Evolutionary conservation across 2,329 filamentous ascomycete genomes (phyloP), one percentile per base, ranked within the genome.

Genomic region (Fusarium nodosum): DNA sequence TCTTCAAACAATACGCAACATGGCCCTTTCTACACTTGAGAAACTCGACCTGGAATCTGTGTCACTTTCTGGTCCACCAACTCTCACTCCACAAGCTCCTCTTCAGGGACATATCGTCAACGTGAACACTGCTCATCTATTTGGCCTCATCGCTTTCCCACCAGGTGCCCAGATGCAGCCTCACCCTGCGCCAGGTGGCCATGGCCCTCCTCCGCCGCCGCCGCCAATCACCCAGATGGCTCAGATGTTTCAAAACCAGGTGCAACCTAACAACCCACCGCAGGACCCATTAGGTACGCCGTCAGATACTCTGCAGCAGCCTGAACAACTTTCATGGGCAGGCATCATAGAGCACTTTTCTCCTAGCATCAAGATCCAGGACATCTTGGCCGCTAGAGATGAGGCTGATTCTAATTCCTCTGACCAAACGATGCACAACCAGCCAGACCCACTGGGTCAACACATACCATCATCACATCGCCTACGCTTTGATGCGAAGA

Each of bases 11-110:
- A 78, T 89, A 60, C 78, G 79, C 4, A 75, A 77, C 7, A 85
- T 89, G 76, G 81, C 83, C 22, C 74, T 79, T 7, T 75, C 78
- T 10, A 81, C 77, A 3, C 77, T 92, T 15, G 81, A 85, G 64
- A 84, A 82, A 22, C 75, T 93, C 18, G 83, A 84, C 11, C 79
- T 93, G 3, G 84, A 91, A 69, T 90, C 88, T 0, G 87, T 92
- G 1, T 93, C 90, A 9, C 78, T 92, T 39, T 88, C 86, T 16
- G 85, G 85, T 1, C 79, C 81, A 34, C 77, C 82, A 3, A 76
- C 77, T 12, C 31, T 46, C 44, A 52, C 34, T n/a, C 52, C 64
- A 10, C 76, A 78, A 47, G 64, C 66, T 53, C 73, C 73, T 34
- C 72, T 74, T 30, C 73, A 73, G 36, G 71, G 74, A 24, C 63